Evolutionary conservation across 2,329 filamentous ascomycete species (phyloP).

Genomic region (Phoma herbarum): DNA sequence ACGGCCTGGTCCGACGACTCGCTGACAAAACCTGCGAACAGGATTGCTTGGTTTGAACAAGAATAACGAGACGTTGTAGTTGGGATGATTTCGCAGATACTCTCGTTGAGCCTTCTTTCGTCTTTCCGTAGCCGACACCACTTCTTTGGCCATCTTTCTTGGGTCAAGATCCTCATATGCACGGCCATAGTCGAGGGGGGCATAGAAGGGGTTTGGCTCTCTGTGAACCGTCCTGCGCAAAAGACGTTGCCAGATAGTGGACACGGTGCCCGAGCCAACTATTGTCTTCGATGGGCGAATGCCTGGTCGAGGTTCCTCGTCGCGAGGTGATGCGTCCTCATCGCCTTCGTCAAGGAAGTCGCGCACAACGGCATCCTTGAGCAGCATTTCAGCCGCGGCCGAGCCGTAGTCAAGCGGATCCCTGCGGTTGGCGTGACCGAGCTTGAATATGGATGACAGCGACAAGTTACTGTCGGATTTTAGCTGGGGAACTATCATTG

Average conservation of each 20-base stretch:
- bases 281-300: conserved; percentile 52
- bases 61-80: conserved; percentile 91
- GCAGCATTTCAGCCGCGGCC: conserved; percentile 91
- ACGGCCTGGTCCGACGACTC: conserved; percentile 88
- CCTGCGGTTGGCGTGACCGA: conserved; percentile 69
- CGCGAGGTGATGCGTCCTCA: conserved; percentile 42
- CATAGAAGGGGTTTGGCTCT: conserved; percentile 96
- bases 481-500: conserved; percentile 9
- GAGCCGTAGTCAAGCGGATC: conserved; percentile 93
- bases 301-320: conserved; percentile 45
- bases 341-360: conserved; percentile 87
- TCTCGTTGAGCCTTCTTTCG: conserved; percentile 89
- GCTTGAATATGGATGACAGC: conserved; percentile 69
- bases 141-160: conserved; percentile 87
- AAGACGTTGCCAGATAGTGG: conserved; percentile 69
- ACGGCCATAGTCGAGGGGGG: conserved; percentile 74
- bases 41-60: conserved; percentile 82
- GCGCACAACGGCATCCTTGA: conserved; percentile 93
- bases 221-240: conserved; percentile 65
- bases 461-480: conserved; percentile 69
- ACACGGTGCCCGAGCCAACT: conserved; percentile 67
- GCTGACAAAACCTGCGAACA: conserved; percentile 83
- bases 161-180: conserved; percentile 84
- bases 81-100: conserved; percentile 85
- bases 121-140: conserved; percentile 81